A percentile compares a stretch with the other conserved stretches of the same genome.
These are phyloP conservation scores for Hypoxylon sp. DNA, from an alignment of 2,329 filamentous ascomycete species.

Conservation along the genomic window DNA sequence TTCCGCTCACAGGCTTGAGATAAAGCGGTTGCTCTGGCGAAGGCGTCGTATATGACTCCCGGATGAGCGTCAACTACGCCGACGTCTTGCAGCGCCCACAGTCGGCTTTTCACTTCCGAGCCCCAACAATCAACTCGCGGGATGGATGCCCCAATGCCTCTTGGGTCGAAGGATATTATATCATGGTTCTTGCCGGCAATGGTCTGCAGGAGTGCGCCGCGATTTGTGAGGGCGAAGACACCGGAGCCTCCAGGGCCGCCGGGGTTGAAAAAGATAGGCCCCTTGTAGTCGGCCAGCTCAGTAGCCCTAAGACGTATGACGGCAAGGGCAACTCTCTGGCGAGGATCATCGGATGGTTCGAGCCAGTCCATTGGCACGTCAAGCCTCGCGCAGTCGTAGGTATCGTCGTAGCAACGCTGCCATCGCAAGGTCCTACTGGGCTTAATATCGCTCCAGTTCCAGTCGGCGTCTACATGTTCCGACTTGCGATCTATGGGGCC, in stretches of 20 bases:
- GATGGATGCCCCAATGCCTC: conserved; percentile 64
- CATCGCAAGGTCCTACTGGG: conserved; percentile 52
- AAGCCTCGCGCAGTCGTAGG: conserved; percentile 55
- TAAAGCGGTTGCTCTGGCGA: conserved; percentile 57
- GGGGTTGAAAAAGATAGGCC: conserved; percentile 57
- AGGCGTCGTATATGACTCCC: conserved; percentile 60
- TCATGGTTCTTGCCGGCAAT: conserved; percentile 59
- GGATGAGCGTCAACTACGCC: conserved; percentile 62
- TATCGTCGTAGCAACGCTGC: conserved; percentile 53
- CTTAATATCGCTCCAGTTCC: conserved; percentile 48
- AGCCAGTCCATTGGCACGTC: conserved; percentile 59
- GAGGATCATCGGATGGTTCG: conserved; percentile 49
- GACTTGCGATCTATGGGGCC: neutral
- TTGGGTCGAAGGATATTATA: conserved; percentile 64
- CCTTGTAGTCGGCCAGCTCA: conserved; percentile 46
- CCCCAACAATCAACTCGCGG: conserved; percentile 66
- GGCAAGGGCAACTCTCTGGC: conserved; percentile 52
- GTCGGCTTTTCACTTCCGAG: conserved; percentile 55
- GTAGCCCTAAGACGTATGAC: conserved; percentile 56
- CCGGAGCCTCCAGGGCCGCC: conserved; percentile 64
- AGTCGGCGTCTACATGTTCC: conserved; percentile 7
- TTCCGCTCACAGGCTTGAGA: conserved; percentile 59
- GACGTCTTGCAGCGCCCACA: conserved; percentile 60
- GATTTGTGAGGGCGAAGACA: conserved; percentile 51
- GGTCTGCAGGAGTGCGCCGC: conserved; percentile 55